Conservation (phyloP, 164 flowering plant genomes). For the Macadamia integrifolia region DNA sequence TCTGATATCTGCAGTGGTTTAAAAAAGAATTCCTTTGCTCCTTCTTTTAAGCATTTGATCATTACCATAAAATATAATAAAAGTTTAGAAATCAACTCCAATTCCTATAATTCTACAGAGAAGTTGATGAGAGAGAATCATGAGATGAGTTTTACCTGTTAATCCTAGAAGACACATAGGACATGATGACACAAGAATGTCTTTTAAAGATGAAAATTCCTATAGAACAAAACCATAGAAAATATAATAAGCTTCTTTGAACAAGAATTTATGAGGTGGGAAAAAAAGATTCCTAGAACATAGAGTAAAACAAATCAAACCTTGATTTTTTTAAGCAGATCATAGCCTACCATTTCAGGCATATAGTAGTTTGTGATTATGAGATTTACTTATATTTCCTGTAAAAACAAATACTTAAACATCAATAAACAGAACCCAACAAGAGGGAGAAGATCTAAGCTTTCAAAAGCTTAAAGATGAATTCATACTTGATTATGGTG, state of each 20-base stretch:
- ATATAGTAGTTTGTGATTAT: constrained; percentile 46
- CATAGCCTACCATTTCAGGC: constrained; percentile 58
- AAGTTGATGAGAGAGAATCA: neutral
- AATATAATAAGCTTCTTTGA: neutral
- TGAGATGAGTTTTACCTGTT: constrained; percentile 43
- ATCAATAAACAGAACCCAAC: neutral
- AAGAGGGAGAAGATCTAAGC: neutral
- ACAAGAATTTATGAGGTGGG: neutral
- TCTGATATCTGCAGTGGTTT: constrained; percentile 72
- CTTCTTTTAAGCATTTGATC: constrained; percentile 85
- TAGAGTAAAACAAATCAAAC: constrained; percentile 11
- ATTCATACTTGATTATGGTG: constrained; percentile 16
- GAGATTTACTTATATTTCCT: constrained; percentile 36
- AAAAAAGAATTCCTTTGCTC: constrained; percentile 81
- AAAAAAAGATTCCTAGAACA: neutral
- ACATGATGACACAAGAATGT: constrained; percentile 97
- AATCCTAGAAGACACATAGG: constrained; percentile 86
- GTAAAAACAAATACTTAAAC: neutral
- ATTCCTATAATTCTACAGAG: neutral
- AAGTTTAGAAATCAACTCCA: neutral
- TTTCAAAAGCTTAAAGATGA: neutral
- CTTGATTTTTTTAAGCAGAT: constrained; percentile 40
- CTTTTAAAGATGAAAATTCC: constrained; percentile 69
- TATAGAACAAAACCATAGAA: constrained; percentile 21
- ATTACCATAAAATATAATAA: constrained; percentile 7